These are phyloP conservation scores for Beauveria caledonica DNA, from an alignment of 2,329 filamentous ascomycete genomes.

Conservation along the genomic window DNA sequence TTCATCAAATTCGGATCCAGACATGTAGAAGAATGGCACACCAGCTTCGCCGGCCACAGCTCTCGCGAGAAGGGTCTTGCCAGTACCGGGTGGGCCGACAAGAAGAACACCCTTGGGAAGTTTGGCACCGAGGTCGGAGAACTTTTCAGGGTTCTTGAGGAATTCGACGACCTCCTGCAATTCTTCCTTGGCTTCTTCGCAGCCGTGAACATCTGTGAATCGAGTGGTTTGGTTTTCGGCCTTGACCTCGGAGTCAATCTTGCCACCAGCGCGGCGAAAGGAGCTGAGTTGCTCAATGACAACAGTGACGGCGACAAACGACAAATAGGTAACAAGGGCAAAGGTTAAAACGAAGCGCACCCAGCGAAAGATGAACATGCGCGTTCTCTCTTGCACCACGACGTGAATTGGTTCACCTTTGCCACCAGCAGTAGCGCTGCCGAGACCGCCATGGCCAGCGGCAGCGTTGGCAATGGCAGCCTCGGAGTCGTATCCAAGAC, in stretches of 20 bases:
- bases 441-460: slow-evolving; percentile 14
- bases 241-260: slow-evolving; percentile 75
- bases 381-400: slow-evolving; percentile 83
- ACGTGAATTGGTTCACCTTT: slow-evolving; percentile 89
- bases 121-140: slow-evolving; percentile 90
- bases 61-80: slow-evolving; percentile 90
- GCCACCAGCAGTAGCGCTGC: slow-evolving; percentile 44
- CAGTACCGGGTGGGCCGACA: slow-evolving; percentile 91
- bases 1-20: slow-evolving; percentile 96
- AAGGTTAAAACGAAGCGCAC: slow-evolving; percentile 79
- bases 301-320: slow-evolving; percentile 70
- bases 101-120: slow-evolving; percentile 93
- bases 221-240: slow-evolving; percentile 86
- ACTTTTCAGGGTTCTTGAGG: slow-evolving; percentile 83
- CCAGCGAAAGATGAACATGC: slow-evolving; percentile 79
- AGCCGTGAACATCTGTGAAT: slow-evolving; percentile 92
- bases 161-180: slow-evolving; percentile 96
- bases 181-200: slow-evolving; percentile 97
- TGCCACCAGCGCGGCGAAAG: slow-evolving; percentile 62
- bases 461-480: slow-evolving; percentile 23
- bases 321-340: slow-evolving; percentile 68
- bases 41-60: slow-evolving; percentile 95
- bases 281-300: slow-evolving; percentile 73
- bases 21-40: slow-evolving; percentile 99
- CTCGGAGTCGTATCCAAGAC: slow-evolving; percentile 22